Percentiles rank a stretch among this genome's conserved stretches.
phyloP scores from a whole-genome alignment of 352 stramenopile species.

The Blastocystis sp. region DNA sequence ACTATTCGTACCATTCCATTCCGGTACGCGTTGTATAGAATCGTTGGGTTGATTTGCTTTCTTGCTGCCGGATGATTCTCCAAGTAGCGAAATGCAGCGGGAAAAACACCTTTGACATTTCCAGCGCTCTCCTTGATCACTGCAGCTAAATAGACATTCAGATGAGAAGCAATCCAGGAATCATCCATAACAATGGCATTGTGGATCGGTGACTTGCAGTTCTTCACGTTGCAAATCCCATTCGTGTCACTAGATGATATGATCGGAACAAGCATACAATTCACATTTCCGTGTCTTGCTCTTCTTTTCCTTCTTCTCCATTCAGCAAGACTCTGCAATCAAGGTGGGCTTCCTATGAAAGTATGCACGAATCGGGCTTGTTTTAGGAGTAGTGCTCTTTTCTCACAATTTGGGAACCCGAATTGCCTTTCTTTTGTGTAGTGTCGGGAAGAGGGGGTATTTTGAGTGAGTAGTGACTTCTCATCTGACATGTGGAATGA shows the following conservation, averaged over 20 bases:
- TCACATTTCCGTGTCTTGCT: background rate
- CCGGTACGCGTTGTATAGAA: background rate
- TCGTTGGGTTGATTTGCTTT: background rate
- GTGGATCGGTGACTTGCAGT: background rate
- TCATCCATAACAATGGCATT: background rate
- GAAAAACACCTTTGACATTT: background rate
- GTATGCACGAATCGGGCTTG: no score
- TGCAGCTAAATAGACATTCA: background rate
- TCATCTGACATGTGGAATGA: no score
- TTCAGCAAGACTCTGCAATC: no score
- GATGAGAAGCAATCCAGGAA: background rate
- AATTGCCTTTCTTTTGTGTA: no score
- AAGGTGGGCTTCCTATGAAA: no score
- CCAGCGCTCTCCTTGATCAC: background rate
- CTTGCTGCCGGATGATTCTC: background rate
- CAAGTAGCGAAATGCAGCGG: background rate
- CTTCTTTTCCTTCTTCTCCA: background rate
- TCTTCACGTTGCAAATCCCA: background rate
- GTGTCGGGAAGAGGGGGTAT: no score
- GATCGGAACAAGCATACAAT: background rate
- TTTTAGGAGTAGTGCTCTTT: no score
- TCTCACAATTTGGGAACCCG: no score
- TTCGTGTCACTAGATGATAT: background rate
- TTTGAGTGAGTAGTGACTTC: no score
- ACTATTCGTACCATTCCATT: background rate